Evolutionary conservation across 2,329 filamentous ascomycete genomes (phyloP), one percentile per base, ranked within the genome.

Genomic region (Paecilomyces variotii): DNA sequence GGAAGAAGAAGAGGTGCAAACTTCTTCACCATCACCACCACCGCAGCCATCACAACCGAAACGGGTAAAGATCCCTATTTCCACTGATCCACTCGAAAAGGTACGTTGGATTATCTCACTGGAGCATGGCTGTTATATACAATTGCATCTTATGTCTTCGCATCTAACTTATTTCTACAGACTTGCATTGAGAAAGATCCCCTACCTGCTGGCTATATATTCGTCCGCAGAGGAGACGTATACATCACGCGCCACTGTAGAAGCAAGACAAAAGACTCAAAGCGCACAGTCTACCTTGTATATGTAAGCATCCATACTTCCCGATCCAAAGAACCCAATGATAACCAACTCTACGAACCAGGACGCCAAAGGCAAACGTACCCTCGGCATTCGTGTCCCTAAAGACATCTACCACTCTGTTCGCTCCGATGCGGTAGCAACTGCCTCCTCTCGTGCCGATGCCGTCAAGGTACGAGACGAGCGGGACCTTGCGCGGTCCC

Each of bases 361-460:
- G 71, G 60, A 72, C 59, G 65, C 65, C 50, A 56, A 64, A 35
- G 70, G 66, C 32, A 73, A 71, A 58, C 65, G 60, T 30, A 64
- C 63, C 30, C 60, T 78, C 14, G 79, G 79, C 12, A 69, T 82
- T 24, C 75, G 77, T 45, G 72, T 79, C 2, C 78, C 78, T 0
- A 63, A 61, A 14, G 63, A 66, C 5, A 72, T 80, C 25, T 64
- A 78, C 57, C 57, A 64, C 5, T 60, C 68, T 7, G 78, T 81
- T 12, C 66, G 74, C 24, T 56, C 65, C 28, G 66, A 70, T 39
- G 76, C 78, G 0, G 68, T 71, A 4, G 67, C 68, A 27, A 81
- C 79, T 1, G 68, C 76, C 1, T 54, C 70, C 6, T 65, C 71
- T 1, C 77, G 79, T 19, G 73, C 72, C 32, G 68, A 68, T 3